These are phyloP conservation scores for Pestalotiopsis fici DNA, from an alignment of 2,329 filamentous ascomycete species.

Conservation along the genomic window DNA sequence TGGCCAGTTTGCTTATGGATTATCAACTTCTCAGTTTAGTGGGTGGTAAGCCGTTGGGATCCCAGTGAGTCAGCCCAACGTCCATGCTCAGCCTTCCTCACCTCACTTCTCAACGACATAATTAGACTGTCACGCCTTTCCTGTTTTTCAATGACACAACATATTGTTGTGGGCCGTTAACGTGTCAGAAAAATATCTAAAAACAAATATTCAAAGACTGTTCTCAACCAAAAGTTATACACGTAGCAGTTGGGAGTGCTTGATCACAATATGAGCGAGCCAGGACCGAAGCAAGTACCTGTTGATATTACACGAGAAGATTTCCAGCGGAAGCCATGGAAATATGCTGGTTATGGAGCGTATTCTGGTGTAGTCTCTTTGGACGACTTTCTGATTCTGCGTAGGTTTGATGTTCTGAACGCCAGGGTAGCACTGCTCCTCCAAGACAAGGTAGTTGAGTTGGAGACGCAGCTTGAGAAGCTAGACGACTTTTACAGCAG, in stretches of 20 bases:
- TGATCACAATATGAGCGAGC: background rate
- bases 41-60: too few species aligned
- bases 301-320: background rate
- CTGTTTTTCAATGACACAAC: too few species aligned
- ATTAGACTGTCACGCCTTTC: too few species aligned
- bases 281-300: too few species aligned
- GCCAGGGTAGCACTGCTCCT: slow-evolving; percentile 29
- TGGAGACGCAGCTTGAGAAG: slow-evolving; percentile 23
- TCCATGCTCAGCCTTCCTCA: too few species aligned
- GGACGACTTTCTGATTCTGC: slow-evolving; percentile 33
- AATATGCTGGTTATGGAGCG: background rate
- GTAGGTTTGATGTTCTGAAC: slow-evolving; percentile 33
- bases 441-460: slow-evolving; percentile 32
- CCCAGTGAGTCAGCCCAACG: too few species aligned
- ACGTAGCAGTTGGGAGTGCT: background rate
- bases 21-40: too few species aligned
- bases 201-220: too few species aligned
- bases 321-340: background rate
- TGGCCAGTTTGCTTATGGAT: too few species aligned
- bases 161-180: too few species aligned
- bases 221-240: background rate
- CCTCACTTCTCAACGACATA: too few species aligned
- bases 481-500: background rate
- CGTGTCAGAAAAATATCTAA: too few species aligned
- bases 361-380: background rate